A percentile compares a stretch with the other conserved stretches of the same genome.
Evolutionary conservation across 2,329 filamentous ascomycete species (phyloP).

Genomic region (Fonsecaea pugnacius): DNA sequence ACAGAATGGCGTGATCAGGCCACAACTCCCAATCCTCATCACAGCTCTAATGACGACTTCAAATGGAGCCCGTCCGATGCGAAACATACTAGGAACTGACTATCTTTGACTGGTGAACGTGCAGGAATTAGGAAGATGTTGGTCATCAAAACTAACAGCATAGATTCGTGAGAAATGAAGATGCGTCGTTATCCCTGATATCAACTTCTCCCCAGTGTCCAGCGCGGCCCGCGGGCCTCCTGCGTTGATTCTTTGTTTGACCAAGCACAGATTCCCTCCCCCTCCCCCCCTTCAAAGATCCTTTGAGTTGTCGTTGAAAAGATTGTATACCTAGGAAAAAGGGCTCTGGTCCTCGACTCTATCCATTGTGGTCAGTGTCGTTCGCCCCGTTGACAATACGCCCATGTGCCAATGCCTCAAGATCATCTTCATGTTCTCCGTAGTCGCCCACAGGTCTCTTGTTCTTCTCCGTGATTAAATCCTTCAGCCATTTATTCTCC

Average conservation of each 20-base stretch:
- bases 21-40: constrained; percentile 3
- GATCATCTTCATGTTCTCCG: constrained; percentile 7
- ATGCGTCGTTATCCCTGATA: background rate
- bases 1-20: constrained; percentile 17
- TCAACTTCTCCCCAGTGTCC: background rate
- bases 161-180: background rate
- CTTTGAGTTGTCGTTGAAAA: background rate
- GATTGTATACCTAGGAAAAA: background rate
- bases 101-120: background rate
- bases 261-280: background rate
- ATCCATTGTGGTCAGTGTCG: background rate
- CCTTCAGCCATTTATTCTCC: constrained; percentile 81
- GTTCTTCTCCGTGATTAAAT: constrained; percentile 80
- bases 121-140: background rate
- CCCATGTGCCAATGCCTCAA: background rate
- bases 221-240: background rate
- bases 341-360: background rate
- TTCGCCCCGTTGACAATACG: constrained; percentile 6
- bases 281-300: background rate
- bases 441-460: constrained; percentile 45
- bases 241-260: background rate
- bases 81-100: background rate
- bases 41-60: constrained; percentile 6
- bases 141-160: background rate
- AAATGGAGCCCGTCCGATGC: background rate